Conservation (phyloP, 345 rosid genomes). For the Triadica sebifera region DNA sequence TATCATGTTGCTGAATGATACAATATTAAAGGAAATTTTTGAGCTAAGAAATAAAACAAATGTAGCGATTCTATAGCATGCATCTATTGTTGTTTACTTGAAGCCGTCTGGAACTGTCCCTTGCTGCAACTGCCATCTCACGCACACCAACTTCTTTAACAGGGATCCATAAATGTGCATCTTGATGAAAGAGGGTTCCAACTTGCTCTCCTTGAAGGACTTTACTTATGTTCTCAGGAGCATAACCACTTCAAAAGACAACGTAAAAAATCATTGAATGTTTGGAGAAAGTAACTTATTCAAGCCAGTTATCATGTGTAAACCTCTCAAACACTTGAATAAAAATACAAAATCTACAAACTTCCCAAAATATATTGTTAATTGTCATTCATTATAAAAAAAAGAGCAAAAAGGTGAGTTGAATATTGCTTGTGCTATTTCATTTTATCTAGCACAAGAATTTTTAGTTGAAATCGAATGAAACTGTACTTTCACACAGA, state of each 20-base stretch:
- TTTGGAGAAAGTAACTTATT: background rate
- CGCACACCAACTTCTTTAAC: slow-evolving; percentile 55
- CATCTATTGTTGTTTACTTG: slow-evolving; percentile 50
- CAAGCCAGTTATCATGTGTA: background rate
- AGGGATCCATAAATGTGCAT: slow-evolving; percentile 72
- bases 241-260: slow-evolving; percentile 61
- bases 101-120: slow-evolving; percentile 85
- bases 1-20: slow-evolving; percentile 4
- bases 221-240: slow-evolving; percentile 65
- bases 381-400: too few relatives aligned
- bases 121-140: slow-evolving; percentile 92
- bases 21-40: too few relatives aligned
- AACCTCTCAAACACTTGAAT: background rate
- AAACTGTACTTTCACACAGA: background rate
- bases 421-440: background rate
- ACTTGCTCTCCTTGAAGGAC: slow-evolving; percentile 83
- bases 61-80: background rate
- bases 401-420: background rate
- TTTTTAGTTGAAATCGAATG: background rate
- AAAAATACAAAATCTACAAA: background rate
- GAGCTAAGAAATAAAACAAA: background rate
- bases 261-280: slow-evolving; percentile 4
- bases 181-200: slow-evolving; percentile 92
- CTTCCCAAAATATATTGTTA: too few relatives aligned
- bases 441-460: background rate